Evolutionary conservation across 176 grass and related monocot genomes (phyloP).

Genomic region (Hordeum marinum): DNA sequence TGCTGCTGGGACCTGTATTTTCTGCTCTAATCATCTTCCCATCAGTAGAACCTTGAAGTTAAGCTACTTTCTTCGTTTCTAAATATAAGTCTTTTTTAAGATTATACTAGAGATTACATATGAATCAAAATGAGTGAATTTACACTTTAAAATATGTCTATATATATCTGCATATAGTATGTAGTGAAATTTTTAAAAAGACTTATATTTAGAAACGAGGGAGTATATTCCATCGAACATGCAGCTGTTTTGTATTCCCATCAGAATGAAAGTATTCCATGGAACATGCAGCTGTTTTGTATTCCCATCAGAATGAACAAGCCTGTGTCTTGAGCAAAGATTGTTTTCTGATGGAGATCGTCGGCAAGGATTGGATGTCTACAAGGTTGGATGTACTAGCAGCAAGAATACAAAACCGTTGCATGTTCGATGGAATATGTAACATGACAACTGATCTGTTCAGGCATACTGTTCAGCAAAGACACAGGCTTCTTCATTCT

Average conservation of each 20-base stretch:
- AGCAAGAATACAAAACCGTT: neutral
- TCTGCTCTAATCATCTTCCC: slow-evolving; percentile 9
- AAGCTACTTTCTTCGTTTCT: neutral
- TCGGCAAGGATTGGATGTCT: neutral
- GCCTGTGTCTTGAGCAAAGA: neutral
- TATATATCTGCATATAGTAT: too few species aligned
- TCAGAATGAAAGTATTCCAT: too few species aligned
- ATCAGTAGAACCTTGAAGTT: slow-evolving; percentile 13
- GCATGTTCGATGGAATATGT: neutral
- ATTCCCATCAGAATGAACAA: too few species aligned
- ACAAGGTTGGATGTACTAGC: neutral
- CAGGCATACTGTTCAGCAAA: neutral
- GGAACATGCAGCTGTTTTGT: too few species aligned
- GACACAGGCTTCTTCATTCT: neutral
- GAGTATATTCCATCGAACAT: too few species aligned
- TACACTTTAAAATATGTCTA: too few species aligned
- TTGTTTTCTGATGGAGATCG: neutral
- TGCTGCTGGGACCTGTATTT: neutral
- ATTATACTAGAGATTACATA: too few species aligned
- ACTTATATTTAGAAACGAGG: too few species aligned
- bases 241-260: too few species aligned
- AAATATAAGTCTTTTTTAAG: too few species aligned
- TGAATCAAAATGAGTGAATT: too few species aligned
- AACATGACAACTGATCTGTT: neutral
- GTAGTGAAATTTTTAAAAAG: too few species aligned